These are phyloP conservation scores for Metschnikowia lochheadii DNA, from an alignment of 805 yeast species.

Conservation along the genomic window DNA sequence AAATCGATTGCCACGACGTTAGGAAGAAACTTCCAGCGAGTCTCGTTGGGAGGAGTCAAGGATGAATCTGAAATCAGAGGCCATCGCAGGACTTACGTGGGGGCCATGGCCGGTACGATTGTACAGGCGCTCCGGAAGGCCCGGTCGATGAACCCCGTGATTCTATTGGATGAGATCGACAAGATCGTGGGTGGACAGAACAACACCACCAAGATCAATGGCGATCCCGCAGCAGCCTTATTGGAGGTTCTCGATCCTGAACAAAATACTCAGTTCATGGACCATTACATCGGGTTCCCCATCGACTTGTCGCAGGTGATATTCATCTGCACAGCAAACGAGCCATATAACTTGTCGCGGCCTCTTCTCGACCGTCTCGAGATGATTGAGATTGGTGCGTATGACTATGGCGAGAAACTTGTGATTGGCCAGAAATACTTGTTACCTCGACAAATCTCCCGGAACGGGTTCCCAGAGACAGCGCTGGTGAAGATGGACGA, in stretches of 20 bases:
- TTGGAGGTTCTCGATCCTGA: slow-evolving; percentile 89
- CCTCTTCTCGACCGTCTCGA: slow-evolving; percentile 85
- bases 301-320: slow-evolving; percentile 76
- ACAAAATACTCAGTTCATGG: slow-evolving; percentile 71
- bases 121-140: slow-evolving; percentile 74
- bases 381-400: slow-evolving; percentile 72
- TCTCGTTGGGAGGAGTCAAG: slow-evolving; percentile 82
- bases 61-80: slow-evolving; percentile 90
- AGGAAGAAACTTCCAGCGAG: slow-evolving; percentile 70
- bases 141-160: slow-evolving; percentile 76
- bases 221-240: slow-evolving; percentile 88
- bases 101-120: slow-evolving; percentile 85
- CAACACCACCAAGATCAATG: slow-evolving; percentile 48
- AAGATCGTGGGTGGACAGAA: slow-evolving; percentile 58
- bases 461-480: slow-evolving; percentile 55
- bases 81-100: slow-evolving; percentile 86
- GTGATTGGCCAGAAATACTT: slow-evolving; percentile 66
- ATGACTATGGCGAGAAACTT: slow-evolving; percentile 72
- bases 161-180: slow-evolving; percentile 81
- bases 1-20: slow-evolving; percentile 73
- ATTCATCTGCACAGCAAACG: slow-evolving; percentile 85
- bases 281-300: slow-evolving; percentile 83
- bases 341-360: slow-evolving; percentile 61
- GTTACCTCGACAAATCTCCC: slow-evolving; percentile 67
- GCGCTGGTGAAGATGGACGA: slow-evolving; percentile 45